Percentiles rank a stretch among this genome's conserved stretches.
These are phyloP conservation scores for Saccharomyces hybrid DNA, from an alignment of 1,139 yeast species.

Conservation along the genomic window DNA sequence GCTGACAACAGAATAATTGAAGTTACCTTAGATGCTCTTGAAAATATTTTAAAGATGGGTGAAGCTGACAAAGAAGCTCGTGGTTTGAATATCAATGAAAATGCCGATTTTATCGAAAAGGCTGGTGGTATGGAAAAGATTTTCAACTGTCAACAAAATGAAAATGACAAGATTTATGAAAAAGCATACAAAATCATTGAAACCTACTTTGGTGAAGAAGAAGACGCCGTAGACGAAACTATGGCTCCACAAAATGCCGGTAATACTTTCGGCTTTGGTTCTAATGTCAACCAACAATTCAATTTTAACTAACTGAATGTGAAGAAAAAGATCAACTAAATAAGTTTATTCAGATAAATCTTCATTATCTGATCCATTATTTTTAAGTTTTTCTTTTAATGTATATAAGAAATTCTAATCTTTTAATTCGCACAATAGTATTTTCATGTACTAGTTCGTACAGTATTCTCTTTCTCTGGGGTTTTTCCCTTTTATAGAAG, in stretches of 20 bases:
- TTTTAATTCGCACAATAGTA: not conserved
- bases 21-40: slow-evolving; percentile 91
- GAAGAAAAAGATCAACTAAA: not conserved
- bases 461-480: not conserved
- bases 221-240: slow-evolving; percentile 69
- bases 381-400: not conserved
- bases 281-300: slow-evolving; percentile 36
- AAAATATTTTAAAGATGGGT: slow-evolving; percentile 88
- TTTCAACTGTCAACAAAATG: slow-evolving; percentile 85
- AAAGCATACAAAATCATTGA: slow-evolving; percentile 88
- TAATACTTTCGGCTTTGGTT: slow-evolving; percentile 83
- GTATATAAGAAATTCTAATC: not conserved
- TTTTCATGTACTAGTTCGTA: not conserved
- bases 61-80: slow-evolving; percentile 81
- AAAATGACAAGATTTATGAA: slow-evolving; percentile 84
- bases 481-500: not conserved
- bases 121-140: slow-evolving; percentile 99
- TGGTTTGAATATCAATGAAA: slow-evolving; percentile 64
- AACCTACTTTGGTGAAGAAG: slow-evolving; percentile 81
- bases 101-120: slow-evolving; percentile 88
- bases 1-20: slow-evolving; percentile 91
- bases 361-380: not conserved
- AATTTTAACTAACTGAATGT: slow-evolving; percentile 29
- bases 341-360: not conserved
- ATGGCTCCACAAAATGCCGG: slow-evolving; percentile 80